Evolutionary conservation across 768 basidiomycete species (phyloP).

Genomic region (Auriculariales sp.): DNA sequence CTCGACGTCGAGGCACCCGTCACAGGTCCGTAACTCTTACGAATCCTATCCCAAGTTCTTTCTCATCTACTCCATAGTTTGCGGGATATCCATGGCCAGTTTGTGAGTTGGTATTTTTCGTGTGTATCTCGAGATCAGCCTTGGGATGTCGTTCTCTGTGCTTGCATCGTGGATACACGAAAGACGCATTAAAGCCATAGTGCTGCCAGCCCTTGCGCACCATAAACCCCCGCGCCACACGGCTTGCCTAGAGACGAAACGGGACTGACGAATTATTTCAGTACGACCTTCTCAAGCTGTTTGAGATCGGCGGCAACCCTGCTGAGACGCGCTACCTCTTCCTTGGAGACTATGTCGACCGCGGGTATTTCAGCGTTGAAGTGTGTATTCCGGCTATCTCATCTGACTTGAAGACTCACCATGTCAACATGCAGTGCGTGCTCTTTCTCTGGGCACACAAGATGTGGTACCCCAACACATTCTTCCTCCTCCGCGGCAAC

Average conservation of each 20-base stretch:
- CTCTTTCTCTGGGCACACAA: conserved; percentile 90
- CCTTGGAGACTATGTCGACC: conserved; percentile 94
- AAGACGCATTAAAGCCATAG: neutral
- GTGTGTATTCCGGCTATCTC: conserved; percentile 18
- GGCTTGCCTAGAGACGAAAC: no score
- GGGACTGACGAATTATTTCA: conserved; percentile 16
- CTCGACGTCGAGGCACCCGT: conserved; percentile 79
- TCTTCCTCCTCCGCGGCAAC: conserved; percentile 82
- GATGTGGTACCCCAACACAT: conserved; percentile 70
- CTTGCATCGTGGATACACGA: neutral
- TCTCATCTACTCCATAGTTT: conserved; percentile 37
- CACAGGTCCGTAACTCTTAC: conserved; percentile 43
- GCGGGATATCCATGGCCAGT: conserved; percentile 99
- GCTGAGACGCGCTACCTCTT: conserved; percentile 81
- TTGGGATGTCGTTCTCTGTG: neutral
- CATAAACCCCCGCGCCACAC: no score
- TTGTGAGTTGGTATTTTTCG: conserved; percentile 32
- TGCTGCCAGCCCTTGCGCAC: no score
- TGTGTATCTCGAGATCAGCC: neutral
- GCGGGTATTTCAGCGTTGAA: conserved; percentile 83
- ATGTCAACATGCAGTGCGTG: conserved; percentile 42
- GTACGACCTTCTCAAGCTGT: conserved; percentile 98
- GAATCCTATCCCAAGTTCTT: neutral
- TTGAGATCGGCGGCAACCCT: conserved; percentile 84
- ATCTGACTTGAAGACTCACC: neutral